Evolutionary conservation across 768 basidiomycete genomes (phyloP), one percentile per base, ranked within the genome.

Genomic region (Leccinum subgranulosum): DNA sequence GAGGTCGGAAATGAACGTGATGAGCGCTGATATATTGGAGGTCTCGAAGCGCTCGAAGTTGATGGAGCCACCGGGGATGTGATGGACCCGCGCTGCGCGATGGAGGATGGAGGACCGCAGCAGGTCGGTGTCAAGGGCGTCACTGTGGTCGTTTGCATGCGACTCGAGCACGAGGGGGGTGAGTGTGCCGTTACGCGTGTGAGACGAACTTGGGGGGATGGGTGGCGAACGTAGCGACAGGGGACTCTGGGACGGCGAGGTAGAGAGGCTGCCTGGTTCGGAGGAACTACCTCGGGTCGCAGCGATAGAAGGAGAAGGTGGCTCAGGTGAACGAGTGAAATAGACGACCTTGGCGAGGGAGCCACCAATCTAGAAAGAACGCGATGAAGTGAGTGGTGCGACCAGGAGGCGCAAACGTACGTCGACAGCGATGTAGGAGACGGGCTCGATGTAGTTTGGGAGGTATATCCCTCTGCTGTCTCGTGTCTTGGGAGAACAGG

Each of bases 41-140:
- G 97, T 98, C 76, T 99, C 88, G 77, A 98, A 99, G 27, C 95
- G 87, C 72, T 92, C 93, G 68, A 98, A 99, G 75, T 98, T 99
- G 70, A 99, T 84, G 49, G 94, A 92, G 2, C 97, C 97, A 15
- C 97, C 97, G 3, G 95, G 94, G 65, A 97, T 90, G 68, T 96
- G 91, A 58, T 81, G 80, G 4, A 65, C 71, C 8, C 59, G 60
- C 51, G 84, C 81, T 23, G 84, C 84, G 52, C 84, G 84, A 59
- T 85, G 85, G 43, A 91, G 81, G 58, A 87, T 82, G 54, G 82
- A 82, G 54, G 85, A 84, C 57, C 82, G 85, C 53, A 86, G 75
- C 33, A 85, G 69, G 60, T 70, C 74, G 53, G 73, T 74, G 63
- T 75, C 74, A 49, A 79, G 69, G 23, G 71, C 50, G 41, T 74